Base-by-base conservation (phyloP, 2,329 filamentous ascomycete genomes). In the Alternaria angustiovoidea region DNA sequence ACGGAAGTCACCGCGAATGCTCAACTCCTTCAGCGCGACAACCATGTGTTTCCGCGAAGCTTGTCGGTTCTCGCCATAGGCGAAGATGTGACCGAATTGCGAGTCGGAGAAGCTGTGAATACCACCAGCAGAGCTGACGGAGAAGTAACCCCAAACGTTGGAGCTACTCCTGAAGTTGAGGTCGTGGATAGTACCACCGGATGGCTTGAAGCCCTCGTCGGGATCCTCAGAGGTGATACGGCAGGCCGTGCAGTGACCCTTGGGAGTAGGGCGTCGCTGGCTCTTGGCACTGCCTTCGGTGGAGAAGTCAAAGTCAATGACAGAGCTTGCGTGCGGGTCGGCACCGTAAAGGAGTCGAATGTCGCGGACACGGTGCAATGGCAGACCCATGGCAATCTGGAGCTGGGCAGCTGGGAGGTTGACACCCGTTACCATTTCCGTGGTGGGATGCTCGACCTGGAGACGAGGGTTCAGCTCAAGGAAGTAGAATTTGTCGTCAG, bases 121-220 rank as follows among this genome's bases (percentile, higher is more conserved):
- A 81, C 94, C 94, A 83, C 94, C 94, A 57, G 93, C 90, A 9
- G 94, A 95, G 83, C 94, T 92, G 79, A 99, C 95, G 54, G 95
- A 99, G 88, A 99, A 99, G 83, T 99, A 99, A 86, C 95, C 95
- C 95, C 95, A 99, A 57, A 98, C 95, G 71, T 99, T 99, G 65
- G 95, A 98, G 79, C 93, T 97, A 84, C 91, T 96, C 77, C 95
- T 89, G 88, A 99, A 99, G 86, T 99, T 99, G 76, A 99, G 85
- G 77, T 99, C 95, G 84, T 98, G 95, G 88, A 99, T 96, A 54
- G 94, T 96, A 88, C 95, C 95, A 75, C 94, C 96, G 46, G 95
- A 99, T 59, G 95, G 95, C 87, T 99, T 99, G 89, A 99, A 99
- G 54, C 95, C 95, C 85, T 99, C 95, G 74, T 96, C 95, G 9